Evolutionary conservation across 768 basidiomycete species (phyloP), one percentile per base, ranked within the genome.

Genomic region (Mycena albidolilacea): DNA sequence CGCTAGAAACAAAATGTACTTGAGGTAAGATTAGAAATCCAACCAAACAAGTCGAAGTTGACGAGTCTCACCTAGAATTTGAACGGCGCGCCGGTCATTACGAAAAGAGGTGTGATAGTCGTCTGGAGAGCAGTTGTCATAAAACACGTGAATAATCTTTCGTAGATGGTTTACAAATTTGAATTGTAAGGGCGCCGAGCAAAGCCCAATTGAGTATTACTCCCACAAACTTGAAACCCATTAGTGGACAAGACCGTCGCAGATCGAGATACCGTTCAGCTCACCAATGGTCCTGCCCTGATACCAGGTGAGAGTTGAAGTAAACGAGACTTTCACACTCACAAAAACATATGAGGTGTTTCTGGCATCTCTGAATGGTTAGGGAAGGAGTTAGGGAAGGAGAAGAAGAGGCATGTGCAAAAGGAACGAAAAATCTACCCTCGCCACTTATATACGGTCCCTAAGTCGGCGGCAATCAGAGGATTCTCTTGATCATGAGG

Each of bases 201-300:
- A 64, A 64, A 0, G 63, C 63, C 63, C 63, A 64, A 15, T 64
- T 64, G 14, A 64, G 63, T 30, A 64, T 37, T 7, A 41, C 46
- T 14, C 63, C 46, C 19, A 64, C 41, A 46, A 64, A 64, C 63
- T 64, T 30, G 5, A 43, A 23, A 39, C 12, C 14, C 1, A 21
- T n/a, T 14, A 21, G n/a, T 23, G 12, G 11, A 7, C n/a, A 8
- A 52, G 14, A 9, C 14, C 21, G n/a, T n/a, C n/a, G 7, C n/a
- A 8, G 7, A 14, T 9, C 11, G 8, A 48, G 7, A 17, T 17
- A 17, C 15, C 46, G 21, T 52, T 19, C n/a, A 21, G 48, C 30
- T 64, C 15, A 64, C 63, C 63, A 64, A 64, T 38, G 63, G 63
- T n/a, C 46, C 63, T 30, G 46, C 44, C 14, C 63, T 64, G 61